Evolutionary conservation across 2,329 filamentous ascomycete genomes (phyloP).

Genomic region (Aspergillus pseudonomiae): DNA sequence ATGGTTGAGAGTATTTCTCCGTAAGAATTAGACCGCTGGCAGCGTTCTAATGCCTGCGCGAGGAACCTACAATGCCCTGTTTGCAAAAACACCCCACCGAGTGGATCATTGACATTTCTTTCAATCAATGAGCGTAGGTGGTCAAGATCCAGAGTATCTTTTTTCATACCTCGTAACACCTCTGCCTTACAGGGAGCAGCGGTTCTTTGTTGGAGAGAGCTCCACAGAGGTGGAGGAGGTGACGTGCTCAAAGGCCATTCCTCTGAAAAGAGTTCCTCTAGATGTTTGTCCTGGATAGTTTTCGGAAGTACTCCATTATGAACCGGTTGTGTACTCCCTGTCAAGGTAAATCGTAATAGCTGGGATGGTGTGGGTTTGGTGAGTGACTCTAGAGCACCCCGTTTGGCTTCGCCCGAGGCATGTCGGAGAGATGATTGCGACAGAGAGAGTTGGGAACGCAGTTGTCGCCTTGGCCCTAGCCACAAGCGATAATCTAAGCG

Average conservation of each 20-base stretch:
- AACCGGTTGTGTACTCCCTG: conserved; percentile 20
- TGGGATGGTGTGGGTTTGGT: conserved; percentile 30
- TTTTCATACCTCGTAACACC: conserved; percentile 2
- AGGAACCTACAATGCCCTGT: conserved; percentile 16
- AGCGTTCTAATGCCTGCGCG: conserved; percentile 25
- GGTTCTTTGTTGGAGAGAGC: conserved; percentile 17
- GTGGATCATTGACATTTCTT: conserved; percentile 21
- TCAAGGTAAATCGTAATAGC: conserved; percentile 38
- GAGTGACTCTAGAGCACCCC: background rate
- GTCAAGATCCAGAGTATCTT: conserved; percentile 12
- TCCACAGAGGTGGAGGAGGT: conserved; percentile 27
- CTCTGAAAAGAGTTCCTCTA: conserved; percentile 25
- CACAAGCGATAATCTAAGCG: background rate
- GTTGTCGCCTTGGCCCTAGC: conserved; percentile 3
- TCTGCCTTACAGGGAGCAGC: background rate
- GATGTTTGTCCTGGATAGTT: conserved; percentile 13
- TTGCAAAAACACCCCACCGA: conserved; percentile 15
- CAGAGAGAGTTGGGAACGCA: background rate
- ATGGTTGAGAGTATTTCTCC: conserved; percentile 36
- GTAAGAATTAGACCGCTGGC: conserved; percentile 27
- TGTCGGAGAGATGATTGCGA: background rate
- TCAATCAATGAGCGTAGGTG: conserved; percentile 31
- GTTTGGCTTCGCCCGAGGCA: conserved; percentile 4
- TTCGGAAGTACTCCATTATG: conserved; percentile 3
- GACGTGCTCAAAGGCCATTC: conserved; percentile 24